Evolutionary conservation across 2,329 filamentous ascomycete genomes (phyloP).

Genomic region (Aureobasidium melanogenum): DNA sequence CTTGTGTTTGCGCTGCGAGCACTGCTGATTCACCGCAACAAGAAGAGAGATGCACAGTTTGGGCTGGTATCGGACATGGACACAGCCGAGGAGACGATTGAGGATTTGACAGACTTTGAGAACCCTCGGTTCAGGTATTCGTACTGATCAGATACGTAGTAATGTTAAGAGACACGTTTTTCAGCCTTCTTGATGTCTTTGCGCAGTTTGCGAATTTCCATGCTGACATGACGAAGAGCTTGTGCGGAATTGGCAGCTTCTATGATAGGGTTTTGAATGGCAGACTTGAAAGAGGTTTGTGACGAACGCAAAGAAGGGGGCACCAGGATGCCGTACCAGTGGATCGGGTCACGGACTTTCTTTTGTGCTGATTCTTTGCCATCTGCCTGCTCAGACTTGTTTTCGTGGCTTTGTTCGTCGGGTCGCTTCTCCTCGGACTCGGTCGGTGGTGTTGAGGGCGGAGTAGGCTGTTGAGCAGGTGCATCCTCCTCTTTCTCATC

Average conservation of each 20-base stretch:
- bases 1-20: conserved; percentile 29
- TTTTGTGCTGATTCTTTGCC: background rate
- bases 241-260: conserved; percentile 48
- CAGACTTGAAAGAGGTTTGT: conserved; percentile 49
- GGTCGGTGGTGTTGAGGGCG: background rate
- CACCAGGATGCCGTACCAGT: conserved; percentile 47
- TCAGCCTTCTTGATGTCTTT: conserved; percentile 37
- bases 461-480: background rate
- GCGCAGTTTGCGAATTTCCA: conserved; percentile 53
- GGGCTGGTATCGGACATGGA: conserved; percentile 12
- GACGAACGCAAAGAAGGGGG: conserved; percentile 44
- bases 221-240: conserved; percentile 57
- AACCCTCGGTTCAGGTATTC: conserved; percentile 21
- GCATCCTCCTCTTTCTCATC: background rate
- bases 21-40: conserved; percentile 31
- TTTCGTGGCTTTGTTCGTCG: background rate
- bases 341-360: conserved; percentile 43
- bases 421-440: background rate
- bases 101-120: conserved; percentile 34
- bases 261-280: conserved; percentile 51
- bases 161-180: background rate
- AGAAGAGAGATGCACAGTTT: conserved; percentile 28
- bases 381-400: background rate
- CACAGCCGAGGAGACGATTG: conserved; percentile 22
- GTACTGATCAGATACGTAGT: conserved; percentile 15